Evolutionary conservation across 2,329 filamentous ascomycete species (phyloP).

Genomic region (Helotiales sp.): DNA sequence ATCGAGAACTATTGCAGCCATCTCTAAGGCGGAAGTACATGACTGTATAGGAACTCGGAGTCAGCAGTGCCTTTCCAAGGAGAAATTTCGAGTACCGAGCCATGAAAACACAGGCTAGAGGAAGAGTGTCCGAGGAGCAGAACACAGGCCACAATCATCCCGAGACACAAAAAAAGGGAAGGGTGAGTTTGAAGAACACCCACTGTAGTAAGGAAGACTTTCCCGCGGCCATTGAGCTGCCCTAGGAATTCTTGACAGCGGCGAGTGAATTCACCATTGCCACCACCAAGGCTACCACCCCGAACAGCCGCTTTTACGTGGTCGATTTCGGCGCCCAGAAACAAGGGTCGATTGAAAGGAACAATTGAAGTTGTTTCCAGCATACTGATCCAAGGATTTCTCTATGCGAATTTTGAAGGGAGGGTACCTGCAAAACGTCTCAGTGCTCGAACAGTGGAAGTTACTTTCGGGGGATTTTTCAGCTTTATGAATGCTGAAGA

Average conservation of each 20-base stretch:
- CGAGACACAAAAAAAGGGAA: no score
- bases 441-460: no score
- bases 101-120: no score
- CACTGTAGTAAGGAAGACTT: background rate
- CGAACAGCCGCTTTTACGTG: background rate
- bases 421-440: background rate
- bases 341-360: background rate
- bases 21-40: background rate
- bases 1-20: constrained; percentile 8
- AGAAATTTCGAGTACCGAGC: no score
- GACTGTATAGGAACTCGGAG: no score
- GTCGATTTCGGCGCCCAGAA: background rate
- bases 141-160: no score
- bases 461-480: no score
- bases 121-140: no score
- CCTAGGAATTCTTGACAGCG: constrained; percentile 1
- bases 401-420: no score
- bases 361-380: background rate
- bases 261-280: background rate
- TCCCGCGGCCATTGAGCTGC: background rate
- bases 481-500: no score
- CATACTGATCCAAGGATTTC: background rate
- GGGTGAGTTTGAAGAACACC: no score
- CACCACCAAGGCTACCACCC: background rate
- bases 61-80: no score